These are phyloP conservation scores for Pseudocercospora pini-densiflorae DNA, from an alignment of 2,329 filamentous ascomycete genomes.

Conservation along the genomic window DNA sequence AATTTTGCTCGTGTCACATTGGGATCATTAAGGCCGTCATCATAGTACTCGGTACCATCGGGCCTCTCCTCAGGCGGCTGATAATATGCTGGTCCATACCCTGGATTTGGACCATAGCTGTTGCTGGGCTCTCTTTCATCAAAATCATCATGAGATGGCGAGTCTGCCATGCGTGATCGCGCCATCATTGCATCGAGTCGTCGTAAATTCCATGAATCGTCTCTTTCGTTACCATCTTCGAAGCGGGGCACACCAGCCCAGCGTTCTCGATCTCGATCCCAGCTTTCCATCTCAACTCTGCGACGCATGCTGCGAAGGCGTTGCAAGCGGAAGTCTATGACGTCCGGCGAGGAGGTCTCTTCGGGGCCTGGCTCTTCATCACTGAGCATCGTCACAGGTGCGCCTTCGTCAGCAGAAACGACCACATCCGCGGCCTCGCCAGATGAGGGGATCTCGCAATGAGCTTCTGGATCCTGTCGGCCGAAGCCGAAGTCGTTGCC, in stretches of 20 bases:
- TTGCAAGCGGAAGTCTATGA: conserved; percentile 39
- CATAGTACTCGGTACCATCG: conserved; percentile 25
- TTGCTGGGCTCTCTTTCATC: conserved; percentile 23
- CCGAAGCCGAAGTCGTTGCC: conserved; percentile 30
- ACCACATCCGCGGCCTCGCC: conserved; percentile 22
- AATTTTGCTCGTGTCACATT: conserved; percentile 70
- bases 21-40: conserved; percentile 32
- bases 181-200: conserved; percentile 36
- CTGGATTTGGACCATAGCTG: conserved; percentile 22
- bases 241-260: conserved; percentile 17
- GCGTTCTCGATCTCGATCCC: conserved; percentile 30
- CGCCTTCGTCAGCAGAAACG: conserved; percentile 22
- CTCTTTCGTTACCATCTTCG: conserved; percentile 26
- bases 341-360: conserved; percentile 38
- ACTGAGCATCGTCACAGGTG: conserved; percentile 34
- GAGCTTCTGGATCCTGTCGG: conserved; percentile 29
- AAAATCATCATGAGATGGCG: conserved; percentile 27
- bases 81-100: conserved; percentile 20
- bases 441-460: conserved; percentile 35
- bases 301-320: conserved; percentile 36
- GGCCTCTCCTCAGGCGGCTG: conserved; percentile 15
- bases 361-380: conserved; percentile 40
- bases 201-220: conserved; percentile 27
- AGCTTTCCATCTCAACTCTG: conserved; percentile 32
- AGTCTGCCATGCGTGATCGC: conserved; percentile 31